Base-by-base conservation (phyloP, 352 stramenopile species). In the Pythium brachiatum region DNA sequence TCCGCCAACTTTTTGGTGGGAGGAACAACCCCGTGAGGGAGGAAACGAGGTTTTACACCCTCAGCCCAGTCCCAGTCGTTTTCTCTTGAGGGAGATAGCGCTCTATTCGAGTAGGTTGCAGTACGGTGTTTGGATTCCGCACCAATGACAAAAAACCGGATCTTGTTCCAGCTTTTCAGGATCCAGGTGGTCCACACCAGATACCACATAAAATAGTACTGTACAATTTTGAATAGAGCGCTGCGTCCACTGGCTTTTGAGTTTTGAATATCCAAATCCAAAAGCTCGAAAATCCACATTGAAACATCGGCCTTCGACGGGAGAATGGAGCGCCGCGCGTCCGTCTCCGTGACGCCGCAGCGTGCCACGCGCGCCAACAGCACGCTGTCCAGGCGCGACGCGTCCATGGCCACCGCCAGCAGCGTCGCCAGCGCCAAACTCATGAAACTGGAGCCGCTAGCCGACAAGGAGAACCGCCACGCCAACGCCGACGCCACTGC, bases 191-290 rank as follows among this genome's bases (percentile, higher is more conserved):
- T 29, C 57, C 57, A 64, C 47, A 41, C 50, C 4, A 27, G 2
- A 21, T 39, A 53, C n/a, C 6, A 27, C n/a, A n/a, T n/a, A n/a
- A n/a, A n/a, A n/a, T n/a, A n/a, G n/a, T n/a, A n/a, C n/a, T n/a
- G 43, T 11, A 18, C 12, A 18, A 13, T 27, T 18, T 27, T 32
- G 1, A 68, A 50, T 68, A 66, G 39, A 66, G 60, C 41, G 44
- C 47, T 9, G 29, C 56, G 29, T 44, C 26, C 16, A 60, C 52
- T 67, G 60, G 53, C 52, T 67, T 75, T 71, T 60, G 66, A 71
- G 53, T 53, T 75, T 65, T 81, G 70, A 81, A 81, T 74, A 78
- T 78, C 70, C 69, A 74, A 78, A 81, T 53, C 36, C 36, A 44
- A 44, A 44, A 44, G 21, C 16, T 44, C 36, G 36, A 44, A 44